Conservation (phyloP, 1,284 basidiomycete genomes). For the Mixia osmundae region DNA sequence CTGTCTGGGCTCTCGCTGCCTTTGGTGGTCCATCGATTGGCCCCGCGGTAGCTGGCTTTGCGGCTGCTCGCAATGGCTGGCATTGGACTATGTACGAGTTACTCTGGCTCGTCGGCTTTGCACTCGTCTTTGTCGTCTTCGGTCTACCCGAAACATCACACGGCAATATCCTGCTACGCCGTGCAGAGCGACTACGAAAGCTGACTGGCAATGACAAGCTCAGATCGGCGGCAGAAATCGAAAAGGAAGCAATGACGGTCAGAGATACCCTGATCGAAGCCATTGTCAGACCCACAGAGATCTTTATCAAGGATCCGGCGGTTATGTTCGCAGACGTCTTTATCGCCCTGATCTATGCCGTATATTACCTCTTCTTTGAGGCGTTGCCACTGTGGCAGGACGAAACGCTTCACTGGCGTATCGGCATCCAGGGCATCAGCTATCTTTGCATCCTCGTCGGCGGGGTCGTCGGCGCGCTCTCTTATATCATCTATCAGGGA, state of each 20-base stretch:
- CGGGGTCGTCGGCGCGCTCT: conserved; percentile 3
- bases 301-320: conserved; percentile 6
- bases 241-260: not conserved
- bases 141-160: conserved; percentile 22
- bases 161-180: conserved; percentile 21
- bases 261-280: conserved; percentile 6
- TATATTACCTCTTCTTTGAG: conserved; percentile 7
- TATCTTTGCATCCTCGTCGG: conserved; percentile 11
- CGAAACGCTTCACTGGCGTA: conserved; percentile 2
- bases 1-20: conserved; percentile 5
- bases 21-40: conserved; percentile 4
- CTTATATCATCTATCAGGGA: conserved; percentile 10
- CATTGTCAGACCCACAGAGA: conserved; percentile 7
- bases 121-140: conserved; percentile 16
- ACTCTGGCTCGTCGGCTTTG: conserved; percentile 20
- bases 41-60: conserved; percentile 6
- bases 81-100: conserved; percentile 23
- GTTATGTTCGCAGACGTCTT: conserved; percentile 5
- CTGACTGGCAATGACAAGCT: conserved; percentile 22
- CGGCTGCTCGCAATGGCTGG: conserved; percentile 19
- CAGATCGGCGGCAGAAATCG: conserved; percentile 17
- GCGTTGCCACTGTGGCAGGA: conserved; percentile 6
- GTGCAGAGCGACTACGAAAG: conserved; percentile 21
- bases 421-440: conserved; percentile 6
- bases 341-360: conserved; percentile 2